phyloP scores from a whole-genome alignment of 2,329 filamentous ascomycete genomes.

The Hymenoscyphus albidus region DNA sequence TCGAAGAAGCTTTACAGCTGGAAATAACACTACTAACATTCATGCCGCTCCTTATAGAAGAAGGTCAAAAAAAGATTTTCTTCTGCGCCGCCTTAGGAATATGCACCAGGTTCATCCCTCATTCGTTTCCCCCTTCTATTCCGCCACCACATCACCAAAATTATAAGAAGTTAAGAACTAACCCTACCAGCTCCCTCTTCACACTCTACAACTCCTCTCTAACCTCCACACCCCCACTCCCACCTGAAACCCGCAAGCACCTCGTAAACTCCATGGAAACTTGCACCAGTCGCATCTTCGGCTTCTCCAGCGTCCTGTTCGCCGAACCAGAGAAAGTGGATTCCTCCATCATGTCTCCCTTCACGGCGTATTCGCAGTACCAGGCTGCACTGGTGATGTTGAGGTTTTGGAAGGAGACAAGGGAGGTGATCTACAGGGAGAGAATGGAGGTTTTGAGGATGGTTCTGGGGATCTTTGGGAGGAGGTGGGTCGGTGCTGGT shows the following conservation, averaged over 20 bases:
- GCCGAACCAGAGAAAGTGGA: background rate
- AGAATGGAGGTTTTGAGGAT: conserved; percentile 2
- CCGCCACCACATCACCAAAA: background rate
- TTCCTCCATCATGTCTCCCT: conserved; percentile 4
- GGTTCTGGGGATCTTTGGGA: conserved; percentile 2
- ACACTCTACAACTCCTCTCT: conserved; percentile 1
- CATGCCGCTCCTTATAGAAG: conserved; percentile 7
- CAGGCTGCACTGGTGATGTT: conserved; percentile 13
- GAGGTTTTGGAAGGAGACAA: conserved; percentile 12
- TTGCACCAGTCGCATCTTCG: background rate
- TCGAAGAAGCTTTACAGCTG: conserved; percentile 10
- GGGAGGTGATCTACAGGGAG: conserved; percentile 7
- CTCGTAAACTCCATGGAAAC: conserved; percentile 4
- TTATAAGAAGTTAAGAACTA: background rate
- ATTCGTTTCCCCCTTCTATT: background rate
- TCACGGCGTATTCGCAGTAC: conserved; percentile 8
- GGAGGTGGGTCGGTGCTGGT: conserved; percentile 13
- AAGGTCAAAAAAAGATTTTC: conserved; percentile 4
- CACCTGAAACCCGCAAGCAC: background rate
- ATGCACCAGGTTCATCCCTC: conserved; percentile 10
- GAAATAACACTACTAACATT: conserved; percentile 14
- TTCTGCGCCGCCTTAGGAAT: conserved; percentile 14
- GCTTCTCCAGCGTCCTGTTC: conserved; percentile 6
- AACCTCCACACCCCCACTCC: background rate
- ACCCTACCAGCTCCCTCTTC: conserved; percentile 9